phyloP scores from a whole-genome alignment of 306 rosid species.

The Cucurbita argyrosperma region DNA sequence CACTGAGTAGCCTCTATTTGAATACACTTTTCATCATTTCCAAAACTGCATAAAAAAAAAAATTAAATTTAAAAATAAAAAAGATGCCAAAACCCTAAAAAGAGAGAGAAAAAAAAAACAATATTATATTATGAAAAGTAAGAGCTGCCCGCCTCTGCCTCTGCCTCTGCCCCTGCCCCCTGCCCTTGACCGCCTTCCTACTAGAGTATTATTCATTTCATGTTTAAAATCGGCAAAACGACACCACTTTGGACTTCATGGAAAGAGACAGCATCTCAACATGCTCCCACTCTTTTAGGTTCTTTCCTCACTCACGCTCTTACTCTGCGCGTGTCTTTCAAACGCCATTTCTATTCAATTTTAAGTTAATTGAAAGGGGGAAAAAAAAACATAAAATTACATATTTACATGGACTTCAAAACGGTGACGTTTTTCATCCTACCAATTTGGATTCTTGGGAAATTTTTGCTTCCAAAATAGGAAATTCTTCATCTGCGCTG shows the following conservation, averaged over 20 bases:
- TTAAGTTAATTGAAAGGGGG: background rate
- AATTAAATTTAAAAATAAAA: too few relatives aligned
- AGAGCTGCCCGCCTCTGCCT: background rate
- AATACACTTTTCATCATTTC: background rate
- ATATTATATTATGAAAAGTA: background rate
- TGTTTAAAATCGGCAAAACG: background rate
- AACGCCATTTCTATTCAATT: background rate
- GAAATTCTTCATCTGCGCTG: background rate
- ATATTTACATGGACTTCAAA: background rate
- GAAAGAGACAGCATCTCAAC: slow-evolving; percentile 3
- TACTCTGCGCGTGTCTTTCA: background rate
- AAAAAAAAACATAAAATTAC: background rate
- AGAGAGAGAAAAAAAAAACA: background rate
- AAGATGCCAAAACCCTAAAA: slow-evolving; percentile 1
- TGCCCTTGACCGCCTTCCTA: background rate
- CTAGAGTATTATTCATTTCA: background rate
- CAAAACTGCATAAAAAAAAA: background rate
- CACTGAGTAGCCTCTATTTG: background rate
- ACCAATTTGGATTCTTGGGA: background rate
- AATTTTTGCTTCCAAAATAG: background rate
- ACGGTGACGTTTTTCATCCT: background rate
- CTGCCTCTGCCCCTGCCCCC: background rate
- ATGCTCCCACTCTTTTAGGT: background rate
- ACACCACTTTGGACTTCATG: background rate
- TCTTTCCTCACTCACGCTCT: background rate